Percentiles rank a stretch among this genome's conserved stretches.
phyloP scores from a whole-genome alignment of 2,329 filamentous ascomycete species.

The Xylaria sp. region DNA sequence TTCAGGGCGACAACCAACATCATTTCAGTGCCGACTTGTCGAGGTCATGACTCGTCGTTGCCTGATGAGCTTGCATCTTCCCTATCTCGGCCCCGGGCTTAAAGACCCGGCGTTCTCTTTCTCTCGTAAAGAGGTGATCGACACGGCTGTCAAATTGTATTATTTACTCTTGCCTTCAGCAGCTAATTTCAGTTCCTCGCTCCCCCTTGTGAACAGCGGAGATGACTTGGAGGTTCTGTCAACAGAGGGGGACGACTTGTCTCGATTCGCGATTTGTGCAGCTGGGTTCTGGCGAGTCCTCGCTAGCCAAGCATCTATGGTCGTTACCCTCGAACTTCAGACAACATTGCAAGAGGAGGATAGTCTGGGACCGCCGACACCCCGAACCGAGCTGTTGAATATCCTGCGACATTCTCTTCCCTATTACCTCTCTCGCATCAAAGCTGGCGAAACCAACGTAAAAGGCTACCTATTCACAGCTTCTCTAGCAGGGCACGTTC shows the following conservation, averaged over 20 bases:
- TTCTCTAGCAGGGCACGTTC: conserved; percentile 55
- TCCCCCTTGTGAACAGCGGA: conserved; percentile 3
- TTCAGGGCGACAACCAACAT: conserved; percentile 36
- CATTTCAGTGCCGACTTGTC: conserved; percentile 57
- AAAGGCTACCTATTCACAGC: conserved; percentile 61
- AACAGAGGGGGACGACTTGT: conserved; percentile 48
- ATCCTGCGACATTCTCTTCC: conserved; percentile 54
- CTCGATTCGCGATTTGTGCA: conserved; percentile 52
- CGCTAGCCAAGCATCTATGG: conserved; percentile 50
- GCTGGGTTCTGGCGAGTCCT: conserved; percentile 55
- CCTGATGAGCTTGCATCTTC: conserved; percentile 65
- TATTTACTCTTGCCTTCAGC: conserved; percentile 49
- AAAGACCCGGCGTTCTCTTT: conserved; percentile 60
- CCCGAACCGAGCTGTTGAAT: conserved; percentile 55
- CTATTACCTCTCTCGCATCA: conserved; percentile 55
- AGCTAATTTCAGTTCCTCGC: conserved; percentile 34
- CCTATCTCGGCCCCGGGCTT: conserved; percentile 57
- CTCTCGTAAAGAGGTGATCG: conserved; percentile 60
- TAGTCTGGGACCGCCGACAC: conserved; percentile 48
- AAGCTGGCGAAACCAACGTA: conserved; percentile 64
- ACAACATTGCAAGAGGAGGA: conserved; percentile 55
- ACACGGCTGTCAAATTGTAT: conserved; percentile 61
- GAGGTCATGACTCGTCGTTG: conserved; percentile 65
- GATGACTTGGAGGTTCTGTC: conserved; percentile 19
- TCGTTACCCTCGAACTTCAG: conserved; percentile 55